Percentiles rank a stretch among this genome's conserved stretches.
Conservation (phyloP, 345 rosid species). For the Barbarea vulgaris region DNA sequence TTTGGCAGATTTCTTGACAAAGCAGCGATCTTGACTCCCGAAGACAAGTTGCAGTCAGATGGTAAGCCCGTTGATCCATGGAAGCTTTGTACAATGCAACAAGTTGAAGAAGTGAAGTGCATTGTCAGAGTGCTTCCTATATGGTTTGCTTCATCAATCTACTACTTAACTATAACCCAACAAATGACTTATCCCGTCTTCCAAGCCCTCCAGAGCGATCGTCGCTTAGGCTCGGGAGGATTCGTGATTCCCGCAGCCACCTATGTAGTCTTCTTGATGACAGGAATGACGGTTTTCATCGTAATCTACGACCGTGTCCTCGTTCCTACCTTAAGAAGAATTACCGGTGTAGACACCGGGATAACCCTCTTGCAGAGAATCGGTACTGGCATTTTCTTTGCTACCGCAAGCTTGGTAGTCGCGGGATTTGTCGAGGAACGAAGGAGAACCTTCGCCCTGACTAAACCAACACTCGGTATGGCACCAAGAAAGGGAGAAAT, state of each 20-base stretch:
- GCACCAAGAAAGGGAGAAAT: slow-evolving; percentile 50
- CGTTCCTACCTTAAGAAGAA: slow-evolving; percentile 46
- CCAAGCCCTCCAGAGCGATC: slow-evolving; percentile 65
- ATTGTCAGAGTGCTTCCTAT: slow-evolving; percentile 60
- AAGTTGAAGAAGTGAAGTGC: slow-evolving; percentile 76
- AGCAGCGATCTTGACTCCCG: slow-evolving; percentile 51
- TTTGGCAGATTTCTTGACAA: slow-evolving; percentile 57
- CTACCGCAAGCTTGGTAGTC: slow-evolving; percentile 42
- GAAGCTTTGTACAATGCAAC: slow-evolving; percentile 68
- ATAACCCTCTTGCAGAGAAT: slow-evolving; percentile 50
- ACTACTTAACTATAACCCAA: slow-evolving; percentile 46
- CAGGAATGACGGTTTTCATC: slow-evolving; percentile 53
- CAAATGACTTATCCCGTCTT: slow-evolving; percentile 60
- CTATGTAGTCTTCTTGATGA: slow-evolving; percentile 57
- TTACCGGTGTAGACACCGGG: slow-evolving; percentile 51
- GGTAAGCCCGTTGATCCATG: slow-evolving; percentile 61
- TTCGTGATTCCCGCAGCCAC: slow-evolving; percentile 66
- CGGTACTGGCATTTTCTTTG: slow-evolving; percentile 53
- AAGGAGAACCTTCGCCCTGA: slow-evolving; percentile 48
- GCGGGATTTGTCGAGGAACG: slow-evolving; percentile 51
- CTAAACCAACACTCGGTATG: slow-evolving; percentile 52
- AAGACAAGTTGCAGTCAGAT: slow-evolving; percentile 47
- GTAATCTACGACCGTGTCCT: slow-evolving; percentile 56
- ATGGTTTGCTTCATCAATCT: slow-evolving; percentile 56
- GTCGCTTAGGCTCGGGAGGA: slow-evolving; percentile 45